Conservation (phyloP, 805 yeast genomes). For the Kodamaea restingae region DNA sequence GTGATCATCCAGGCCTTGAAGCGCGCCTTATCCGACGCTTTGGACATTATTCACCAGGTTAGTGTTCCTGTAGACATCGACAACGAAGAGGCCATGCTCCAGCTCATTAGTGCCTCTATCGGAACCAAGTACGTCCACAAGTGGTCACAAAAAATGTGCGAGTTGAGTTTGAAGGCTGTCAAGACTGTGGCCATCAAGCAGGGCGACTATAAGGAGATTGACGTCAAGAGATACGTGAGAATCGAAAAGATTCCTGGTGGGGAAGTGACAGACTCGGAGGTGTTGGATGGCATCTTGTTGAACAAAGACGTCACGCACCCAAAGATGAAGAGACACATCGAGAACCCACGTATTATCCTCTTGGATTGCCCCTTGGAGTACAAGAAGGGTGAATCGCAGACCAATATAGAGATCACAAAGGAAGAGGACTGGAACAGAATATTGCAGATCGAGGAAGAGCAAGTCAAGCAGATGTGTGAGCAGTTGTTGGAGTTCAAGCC, state of each 20-base stretch:
- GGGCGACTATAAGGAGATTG: constrained; percentile 74
- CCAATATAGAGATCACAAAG: constrained; percentile 93
- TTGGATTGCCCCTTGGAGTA: constrained; percentile 97
- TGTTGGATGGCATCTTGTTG: constrained; percentile 85
- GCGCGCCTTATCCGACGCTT: constrained; percentile 84
- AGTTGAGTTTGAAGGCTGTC: constrained; percentile 82
- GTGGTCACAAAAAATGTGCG: constrained; percentile 92
- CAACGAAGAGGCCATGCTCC: constrained; percentile 82
- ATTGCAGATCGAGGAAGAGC: constrained; percentile 96
- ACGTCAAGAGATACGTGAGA: constrained; percentile 86
- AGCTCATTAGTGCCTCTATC: constrained; percentile 82
- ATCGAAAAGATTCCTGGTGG: constrained; percentile 98
- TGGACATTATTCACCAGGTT: constrained; percentile 78
- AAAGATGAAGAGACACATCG: constrained; percentile 86
- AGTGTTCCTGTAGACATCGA: constrained; percentile 78
- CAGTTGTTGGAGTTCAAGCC: constrained; percentile 82
- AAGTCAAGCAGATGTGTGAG: constrained; percentile 82
- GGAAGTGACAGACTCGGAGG: constrained; percentile 84
- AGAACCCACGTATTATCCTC: constrained; percentile 82
- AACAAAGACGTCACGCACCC: constrained; percentile 99
- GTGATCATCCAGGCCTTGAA: constrained; percentile 92
- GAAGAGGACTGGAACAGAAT: constrained; percentile 96
- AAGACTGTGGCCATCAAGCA: constrained; percentile 66
- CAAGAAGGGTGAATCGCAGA: constrained; percentile 98
- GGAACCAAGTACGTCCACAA: constrained; percentile 92